Percentiles rank a stretch among this genome's conserved stretches.
Conservation (phyloP, 306 rosid genomes). For the Ormosia emarginata region DNA sequence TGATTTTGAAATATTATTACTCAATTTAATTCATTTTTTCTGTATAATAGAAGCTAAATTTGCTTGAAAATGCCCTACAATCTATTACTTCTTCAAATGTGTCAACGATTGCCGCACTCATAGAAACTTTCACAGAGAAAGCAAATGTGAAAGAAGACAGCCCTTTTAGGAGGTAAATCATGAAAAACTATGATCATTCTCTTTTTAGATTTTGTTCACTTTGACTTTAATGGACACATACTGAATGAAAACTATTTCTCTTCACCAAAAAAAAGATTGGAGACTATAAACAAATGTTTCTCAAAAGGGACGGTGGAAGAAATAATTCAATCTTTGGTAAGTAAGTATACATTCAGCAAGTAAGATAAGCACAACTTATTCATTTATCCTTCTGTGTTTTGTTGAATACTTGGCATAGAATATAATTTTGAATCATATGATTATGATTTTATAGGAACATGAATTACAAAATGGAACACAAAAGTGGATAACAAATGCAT, state of each 20-base stretch:
- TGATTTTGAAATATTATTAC: too few species aligned
- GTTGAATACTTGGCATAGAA: too few species aligned
- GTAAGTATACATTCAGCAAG: background rate
- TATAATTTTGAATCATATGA: too few species aligned
- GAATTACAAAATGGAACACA: constrained; percentile 20
- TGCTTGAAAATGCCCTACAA: constrained; percentile 18
- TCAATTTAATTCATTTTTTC: background rate
- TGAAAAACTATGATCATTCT: too few species aligned
- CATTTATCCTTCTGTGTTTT: too few species aligned
- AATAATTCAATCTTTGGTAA: constrained; percentile 29
- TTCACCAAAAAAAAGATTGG: background rate
- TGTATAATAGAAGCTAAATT: constrained; percentile 15
- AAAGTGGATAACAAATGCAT: constrained; percentile 1
- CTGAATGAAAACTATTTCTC: too few species aligned
- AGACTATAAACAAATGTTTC: constrained; percentile 24
- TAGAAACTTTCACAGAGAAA: background rate
- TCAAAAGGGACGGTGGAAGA: constrained; percentile 31
- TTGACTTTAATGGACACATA: too few species aligned
- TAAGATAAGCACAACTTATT: too few species aligned
- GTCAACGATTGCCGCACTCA: background rate
- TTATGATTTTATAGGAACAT: constrained; percentile 2
- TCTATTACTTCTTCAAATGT: background rate
- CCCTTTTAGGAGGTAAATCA: background rate
- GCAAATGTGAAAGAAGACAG: background rate
- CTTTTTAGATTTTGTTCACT: too few species aligned